phyloP scores from a whole-genome alignment of 2,329 filamentous ascomycete species.

The Alternaria sp. region DNA sequence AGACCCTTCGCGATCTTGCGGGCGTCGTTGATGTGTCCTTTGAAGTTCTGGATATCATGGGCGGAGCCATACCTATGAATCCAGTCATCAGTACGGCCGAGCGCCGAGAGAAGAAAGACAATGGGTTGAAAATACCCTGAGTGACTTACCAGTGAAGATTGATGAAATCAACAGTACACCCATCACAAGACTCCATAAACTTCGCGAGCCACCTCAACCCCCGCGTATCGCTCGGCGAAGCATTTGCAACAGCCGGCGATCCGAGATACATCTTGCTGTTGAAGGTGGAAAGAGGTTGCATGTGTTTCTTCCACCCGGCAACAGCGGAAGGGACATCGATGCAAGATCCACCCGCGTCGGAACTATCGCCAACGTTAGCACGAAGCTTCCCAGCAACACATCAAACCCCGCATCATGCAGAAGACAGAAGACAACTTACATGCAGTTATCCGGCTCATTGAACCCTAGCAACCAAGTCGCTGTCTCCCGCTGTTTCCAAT shows the following conservation, averaged over 20 bases:
- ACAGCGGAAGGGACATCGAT: constrained; percentile 30
- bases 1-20: constrained; percentile 61
- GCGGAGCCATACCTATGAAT: constrained; percentile 31
- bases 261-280: constrained; percentile 40
- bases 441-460: constrained; percentile 49
- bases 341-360: constrained; percentile 33
- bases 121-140: too few relatives aligned
- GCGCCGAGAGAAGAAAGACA: neutral
- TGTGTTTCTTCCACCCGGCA: constrained; percentile 26
- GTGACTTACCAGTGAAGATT: constrained; percentile 43
- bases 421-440: constrained; percentile 21
- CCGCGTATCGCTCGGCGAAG: constrained; percentile 12
- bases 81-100: neutral
- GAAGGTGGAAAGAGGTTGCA: constrained; percentile 29
- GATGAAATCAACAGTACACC: constrained; percentile 48
- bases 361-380: neutral
- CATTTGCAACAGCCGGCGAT: constrained; percentile 46
- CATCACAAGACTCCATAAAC: constrained; percentile 41
- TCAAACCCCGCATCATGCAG: neutral
- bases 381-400: too few relatives aligned
- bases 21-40: constrained; percentile 46
- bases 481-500: neutral
- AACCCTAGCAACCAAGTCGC: constrained; percentile 41
- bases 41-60: constrained; percentile 40
- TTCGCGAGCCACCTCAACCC: constrained; percentile 38